Conservation (phyloP, 495 filamentous ascomycete species). For the Bacidia gigantensis region DNA sequence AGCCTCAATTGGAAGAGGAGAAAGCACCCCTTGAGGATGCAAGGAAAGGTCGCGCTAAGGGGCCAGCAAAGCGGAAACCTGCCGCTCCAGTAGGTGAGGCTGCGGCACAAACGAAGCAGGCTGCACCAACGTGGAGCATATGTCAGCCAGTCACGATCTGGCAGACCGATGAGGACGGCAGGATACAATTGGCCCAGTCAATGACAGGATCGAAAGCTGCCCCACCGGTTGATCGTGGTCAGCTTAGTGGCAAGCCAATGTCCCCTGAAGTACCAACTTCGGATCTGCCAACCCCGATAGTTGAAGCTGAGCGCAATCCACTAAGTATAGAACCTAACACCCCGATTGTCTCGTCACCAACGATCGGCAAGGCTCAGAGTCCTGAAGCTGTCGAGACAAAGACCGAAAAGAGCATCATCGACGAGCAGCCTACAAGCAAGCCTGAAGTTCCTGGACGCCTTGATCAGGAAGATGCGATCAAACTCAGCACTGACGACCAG, state of each 20-base stretch:
- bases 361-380: not conserved
- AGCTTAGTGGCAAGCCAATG: not conserved
- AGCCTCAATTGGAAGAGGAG: constrained; percentile 43
- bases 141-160: constrained; percentile 38
- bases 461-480: too few species aligned
- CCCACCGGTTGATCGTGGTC: not conserved
- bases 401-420: too few species aligned
- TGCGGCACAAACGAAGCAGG: constrained; percentile 10
- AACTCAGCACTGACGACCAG: too few species aligned
- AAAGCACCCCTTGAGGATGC: constrained; percentile 73
- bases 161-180: constrained; percentile 32
- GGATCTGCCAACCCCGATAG: not conserved
- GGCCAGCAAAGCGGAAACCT: constrained; percentile 71
- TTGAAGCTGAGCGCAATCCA: constrained; percentile 1
- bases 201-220: not conserved
- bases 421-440: too few species aligned
- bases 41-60: constrained; percentile 77
- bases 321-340: constrained; percentile 7
- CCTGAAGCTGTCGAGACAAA: not conserved
- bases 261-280: not conserved
- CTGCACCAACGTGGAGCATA: constrained; percentile 19
- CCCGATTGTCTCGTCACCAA: not conserved
- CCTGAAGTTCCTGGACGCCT: too few species aligned
- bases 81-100: constrained; percentile 25
- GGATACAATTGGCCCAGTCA: not conserved